phyloP scores from a whole-genome alignment of 352 stramenopile species.

The Plasmopara muralis region DNA sequence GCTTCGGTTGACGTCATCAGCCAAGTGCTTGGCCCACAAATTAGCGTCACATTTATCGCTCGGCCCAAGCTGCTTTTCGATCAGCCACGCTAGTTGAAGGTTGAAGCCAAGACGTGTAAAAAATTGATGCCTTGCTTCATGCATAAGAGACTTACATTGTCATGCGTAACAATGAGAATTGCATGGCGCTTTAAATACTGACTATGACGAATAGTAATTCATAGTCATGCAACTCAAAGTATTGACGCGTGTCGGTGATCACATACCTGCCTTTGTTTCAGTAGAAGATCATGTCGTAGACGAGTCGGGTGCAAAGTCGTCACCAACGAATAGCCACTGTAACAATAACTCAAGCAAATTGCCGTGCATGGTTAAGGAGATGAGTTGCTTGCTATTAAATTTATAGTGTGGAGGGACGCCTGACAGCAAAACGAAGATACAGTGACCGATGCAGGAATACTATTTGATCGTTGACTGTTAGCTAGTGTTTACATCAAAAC shows the following conservation, averaged over 20 bases:
- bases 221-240: constrained; percentile 32
- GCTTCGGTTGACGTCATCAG: no score
- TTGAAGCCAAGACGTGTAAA: no score
- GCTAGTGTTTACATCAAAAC: not conserved
- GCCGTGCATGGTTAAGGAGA: no score
- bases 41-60: no score
- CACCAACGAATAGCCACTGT: constrained; percentile 28
- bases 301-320: constrained; percentile 8
- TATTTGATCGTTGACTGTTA: constrained; percentile 6
- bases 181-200: no score
- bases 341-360: constrained; percentile 20
- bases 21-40: no score
- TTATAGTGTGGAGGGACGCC: no score
- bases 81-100: no score
- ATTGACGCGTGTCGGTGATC: constrained; percentile 2
- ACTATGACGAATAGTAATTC: constrained; percentile 28
- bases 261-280: constrained; percentile 2
- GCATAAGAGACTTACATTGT: no score
- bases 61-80: no score
- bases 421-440: constrained; percentile 6
- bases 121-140: no score
- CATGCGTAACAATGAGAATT: no score
- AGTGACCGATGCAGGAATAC: constrained; percentile 15
- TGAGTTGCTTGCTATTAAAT: constrained; percentile 10
- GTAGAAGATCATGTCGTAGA: constrained; percentile 1